Conservation (phyloP, 441 rosid species). For the Flueggea neowawraea region DNA sequence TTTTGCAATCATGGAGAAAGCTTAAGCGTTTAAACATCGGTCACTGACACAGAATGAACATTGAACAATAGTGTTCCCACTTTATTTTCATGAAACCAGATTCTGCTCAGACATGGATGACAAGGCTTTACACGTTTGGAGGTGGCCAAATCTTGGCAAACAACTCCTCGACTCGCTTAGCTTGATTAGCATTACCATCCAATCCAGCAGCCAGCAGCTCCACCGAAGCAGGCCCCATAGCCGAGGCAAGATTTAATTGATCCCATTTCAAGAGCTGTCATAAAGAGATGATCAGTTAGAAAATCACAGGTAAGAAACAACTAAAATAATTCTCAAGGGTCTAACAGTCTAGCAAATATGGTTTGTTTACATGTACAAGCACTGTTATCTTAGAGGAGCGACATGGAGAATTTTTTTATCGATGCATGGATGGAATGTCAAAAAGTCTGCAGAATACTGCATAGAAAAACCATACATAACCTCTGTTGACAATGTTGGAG, state of each 20-base stretch:
- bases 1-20: too few species aligned
- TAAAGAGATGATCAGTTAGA: constrained; percentile 10
- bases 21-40: too few species aligned
- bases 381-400: too few species aligned
- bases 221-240: constrained; percentile 92
- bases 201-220: constrained; percentile 83
- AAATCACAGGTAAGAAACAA: not conserved
- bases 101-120: constrained; percentile 5
- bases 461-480: too few species aligned
- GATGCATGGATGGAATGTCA: too few species aligned
- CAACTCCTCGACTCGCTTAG: constrained; percentile 69
- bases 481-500: too few species aligned
- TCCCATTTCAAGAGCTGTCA: constrained; percentile 76
- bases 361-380: too few species aligned
- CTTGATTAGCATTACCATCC: constrained; percentile 70
- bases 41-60: too few species aligned
- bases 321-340: not conserved
- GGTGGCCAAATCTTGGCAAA: constrained; percentile 98
- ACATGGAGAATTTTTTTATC: too few species aligned
- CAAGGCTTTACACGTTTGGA: constrained; percentile 62
- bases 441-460: too few species aligned
- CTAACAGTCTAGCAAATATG: too few species aligned
- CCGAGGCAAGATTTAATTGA: constrained; percentile 72
- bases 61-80: not conserved
- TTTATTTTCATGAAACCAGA: constrained; percentile 26